A percentile compares a stretch with the other conserved stretches of the same genome.
Evolutionary conservation across 106 monocot genomes (phyloP).

Genomic region (Dioscorea alata): DNA sequence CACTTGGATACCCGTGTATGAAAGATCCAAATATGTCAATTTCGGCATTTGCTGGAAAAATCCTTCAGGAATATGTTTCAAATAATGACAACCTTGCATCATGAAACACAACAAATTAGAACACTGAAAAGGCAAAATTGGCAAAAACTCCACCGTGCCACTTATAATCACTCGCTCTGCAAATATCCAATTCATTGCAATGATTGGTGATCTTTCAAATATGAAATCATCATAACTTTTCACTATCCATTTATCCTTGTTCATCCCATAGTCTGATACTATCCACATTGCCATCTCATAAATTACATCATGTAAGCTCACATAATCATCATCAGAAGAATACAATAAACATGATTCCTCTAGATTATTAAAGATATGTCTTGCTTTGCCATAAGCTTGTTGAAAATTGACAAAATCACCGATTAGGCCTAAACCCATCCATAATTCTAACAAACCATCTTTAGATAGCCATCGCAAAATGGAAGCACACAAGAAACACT

Average conservation of each 20-base stretch:
- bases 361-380: neutral
- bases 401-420: neutral
- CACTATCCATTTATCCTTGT: no score
- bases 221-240: neutral
- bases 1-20: neutral
- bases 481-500: no score
- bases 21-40: constrained; percentile 18
- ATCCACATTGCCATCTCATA: no score
- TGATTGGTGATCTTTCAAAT: neutral
- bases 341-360: no score
- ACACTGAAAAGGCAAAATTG: neutral
- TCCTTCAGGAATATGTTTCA: neutral
- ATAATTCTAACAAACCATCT: no score
- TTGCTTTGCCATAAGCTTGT: neutral
- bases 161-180: neutral
- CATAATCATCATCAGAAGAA: no score
- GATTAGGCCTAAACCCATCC: constrained; percentile 7
- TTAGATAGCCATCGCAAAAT: no score
- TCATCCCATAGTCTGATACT: no score
- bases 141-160: neutral
- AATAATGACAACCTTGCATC: neutral
- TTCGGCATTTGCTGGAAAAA: neutral
- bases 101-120: neutral
- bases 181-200: neutral
- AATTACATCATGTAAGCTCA: no score